Conservation (phyloP, 371 early-diverging fungal genomes). For the Mucor lusitanicus region DNA sequence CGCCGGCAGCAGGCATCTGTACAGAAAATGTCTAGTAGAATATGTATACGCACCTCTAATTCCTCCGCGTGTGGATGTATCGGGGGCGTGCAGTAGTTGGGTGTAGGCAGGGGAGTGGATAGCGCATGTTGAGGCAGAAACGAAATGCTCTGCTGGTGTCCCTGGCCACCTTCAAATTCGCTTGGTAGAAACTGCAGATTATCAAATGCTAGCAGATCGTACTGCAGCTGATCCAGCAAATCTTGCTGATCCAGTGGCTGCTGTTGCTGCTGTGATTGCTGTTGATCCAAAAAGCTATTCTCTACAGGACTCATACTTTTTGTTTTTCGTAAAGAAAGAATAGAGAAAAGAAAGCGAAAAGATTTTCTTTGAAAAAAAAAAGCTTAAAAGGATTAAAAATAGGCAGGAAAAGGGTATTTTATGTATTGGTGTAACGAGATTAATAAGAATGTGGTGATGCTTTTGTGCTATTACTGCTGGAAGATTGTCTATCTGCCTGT, state of each 20-base stretch:
- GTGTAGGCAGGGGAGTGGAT: slow-evolving; percentile 11
- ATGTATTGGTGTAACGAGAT: background rate
- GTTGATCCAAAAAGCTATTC: background rate
- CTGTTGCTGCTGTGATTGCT: background rate
- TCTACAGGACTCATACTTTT: background rate
- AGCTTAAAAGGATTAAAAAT: background rate
- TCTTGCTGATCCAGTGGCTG: background rate
- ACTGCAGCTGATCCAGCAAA: background rate
- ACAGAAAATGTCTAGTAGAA: background rate
- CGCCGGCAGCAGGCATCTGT: too few relatives aligned
- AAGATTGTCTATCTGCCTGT: slow-evolving; percentile 58
- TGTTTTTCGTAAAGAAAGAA: background rate
- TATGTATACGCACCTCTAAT: background rate
- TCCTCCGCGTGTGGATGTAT: slow-evolving; percentile 2
- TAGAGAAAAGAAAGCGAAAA: background rate
- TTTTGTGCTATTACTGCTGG: background rate
- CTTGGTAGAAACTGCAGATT: background rate
- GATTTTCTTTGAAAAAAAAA: background rate
- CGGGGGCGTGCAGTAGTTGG: slow-evolving; percentile 7
- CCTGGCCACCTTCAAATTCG: background rate
- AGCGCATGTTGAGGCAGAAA: slow-evolving; percentile 2
- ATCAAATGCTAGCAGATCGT: background rate
- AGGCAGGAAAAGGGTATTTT: slow-evolving; percentile 12
- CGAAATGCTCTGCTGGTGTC: background rate
- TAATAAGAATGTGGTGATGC: background rate